Conservation (phyloP, 1,284 basidiomycete genomes). For the Puccinia polysora region DNA sequence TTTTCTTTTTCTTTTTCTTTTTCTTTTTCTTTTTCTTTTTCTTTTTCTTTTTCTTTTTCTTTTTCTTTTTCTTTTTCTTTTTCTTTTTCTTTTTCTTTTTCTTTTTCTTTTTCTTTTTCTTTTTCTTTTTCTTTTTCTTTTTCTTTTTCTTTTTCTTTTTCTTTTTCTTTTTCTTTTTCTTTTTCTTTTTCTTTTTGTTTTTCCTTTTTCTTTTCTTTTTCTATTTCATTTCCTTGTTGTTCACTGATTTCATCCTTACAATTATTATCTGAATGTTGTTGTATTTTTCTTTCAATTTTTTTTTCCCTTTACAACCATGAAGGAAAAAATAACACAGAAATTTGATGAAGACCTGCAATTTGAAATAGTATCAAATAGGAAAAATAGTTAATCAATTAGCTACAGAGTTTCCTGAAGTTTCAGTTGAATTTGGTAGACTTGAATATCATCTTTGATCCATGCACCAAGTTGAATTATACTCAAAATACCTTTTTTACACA, state of each 20-base stretch:
- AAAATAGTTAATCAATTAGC: neutral
- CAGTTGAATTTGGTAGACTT: neutral
- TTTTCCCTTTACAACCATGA: neutral
- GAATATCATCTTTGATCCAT: neutral
- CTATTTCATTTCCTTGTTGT: neutral
- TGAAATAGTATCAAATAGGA: too few relatives aligned
- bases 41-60: neutral
- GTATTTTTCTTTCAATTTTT: slow-evolving; percentile 1
- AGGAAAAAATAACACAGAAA: too few relatives aligned
- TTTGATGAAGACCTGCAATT: too few relatives aligned
- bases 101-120: neutral
- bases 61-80: neutral
- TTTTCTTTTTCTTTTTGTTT: neutral
- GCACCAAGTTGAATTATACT: neutral
- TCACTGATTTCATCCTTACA: neutral
- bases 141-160: neutral
- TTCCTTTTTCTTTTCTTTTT: slow-evolving; percentile 4
- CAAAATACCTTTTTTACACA: too few relatives aligned
- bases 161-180: neutral
- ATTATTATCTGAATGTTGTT: neutral
- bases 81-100: neutral
- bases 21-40: neutral
- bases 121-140: neutral
- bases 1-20: neutral
- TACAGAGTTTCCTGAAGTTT: neutral